Conservation (phyloP, 2,329 filamentous ascomycete species). For the Beauveria bassiana region DNA sequence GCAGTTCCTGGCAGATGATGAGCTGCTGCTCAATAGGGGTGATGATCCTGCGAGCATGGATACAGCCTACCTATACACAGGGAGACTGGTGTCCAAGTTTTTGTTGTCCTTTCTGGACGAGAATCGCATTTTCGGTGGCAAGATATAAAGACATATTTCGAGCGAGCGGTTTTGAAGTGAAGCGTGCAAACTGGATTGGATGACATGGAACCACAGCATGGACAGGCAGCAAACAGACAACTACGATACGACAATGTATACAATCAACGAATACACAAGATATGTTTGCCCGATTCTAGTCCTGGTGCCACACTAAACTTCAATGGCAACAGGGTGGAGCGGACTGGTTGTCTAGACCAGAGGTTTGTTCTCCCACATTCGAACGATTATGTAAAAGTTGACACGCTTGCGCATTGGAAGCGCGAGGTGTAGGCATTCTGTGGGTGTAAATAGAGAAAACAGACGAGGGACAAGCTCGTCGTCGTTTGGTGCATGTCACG, state of each 20-base stretch:
- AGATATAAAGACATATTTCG: constrained; percentile 13
- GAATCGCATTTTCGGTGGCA: constrained; percentile 36
- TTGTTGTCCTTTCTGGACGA: constrained; percentile 47
- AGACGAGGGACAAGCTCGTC: neutral
- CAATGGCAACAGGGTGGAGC: constrained; percentile 57
- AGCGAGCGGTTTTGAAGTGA: neutral
- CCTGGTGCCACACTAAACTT: constrained; percentile 47
- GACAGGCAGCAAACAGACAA: neutral
- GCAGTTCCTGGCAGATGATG: constrained; percentile 37
- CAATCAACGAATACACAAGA: neutral
- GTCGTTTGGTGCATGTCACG: neutral
- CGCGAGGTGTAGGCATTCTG: constrained; percentile 56
- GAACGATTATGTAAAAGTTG: constrained; percentile 50
- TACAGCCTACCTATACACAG: constrained; percentile 42
- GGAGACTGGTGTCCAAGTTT: constrained; percentile 45
- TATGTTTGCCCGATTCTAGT: constrained; percentile 58
- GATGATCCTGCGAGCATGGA: constrained; percentile 40
- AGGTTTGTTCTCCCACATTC: constrained; percentile 54
- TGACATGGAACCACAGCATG: neutral
- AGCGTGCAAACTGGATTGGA: constrained; percentile 9
- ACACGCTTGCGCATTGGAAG: constrained; percentile 50
- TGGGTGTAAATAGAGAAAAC: constrained; percentile 31
- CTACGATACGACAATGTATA: neutral
- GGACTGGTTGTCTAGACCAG: constrained; percentile 61
- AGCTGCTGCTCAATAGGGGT: constrained; percentile 37